Percentiles rank a stretch among this genome's conserved stretches.
These are phyloP conservation scores for Calonectria fujianensis DNA, from an alignment of 2,329 filamentous ascomycete genomes.

Conservation along the genomic window DNA sequence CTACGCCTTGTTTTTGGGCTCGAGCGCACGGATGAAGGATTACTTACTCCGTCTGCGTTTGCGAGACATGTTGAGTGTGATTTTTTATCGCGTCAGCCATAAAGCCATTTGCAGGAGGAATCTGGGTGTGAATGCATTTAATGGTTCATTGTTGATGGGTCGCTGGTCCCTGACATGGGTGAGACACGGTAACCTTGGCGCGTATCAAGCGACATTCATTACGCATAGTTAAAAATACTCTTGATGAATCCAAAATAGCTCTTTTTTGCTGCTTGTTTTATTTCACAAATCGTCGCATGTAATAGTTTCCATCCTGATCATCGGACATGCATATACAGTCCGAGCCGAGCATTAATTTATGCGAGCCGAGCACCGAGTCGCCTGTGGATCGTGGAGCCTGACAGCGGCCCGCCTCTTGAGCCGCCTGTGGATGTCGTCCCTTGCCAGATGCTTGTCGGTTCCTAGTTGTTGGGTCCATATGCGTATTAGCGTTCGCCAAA, in stretches of 20 bases:
- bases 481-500: constrained; percentile 33
- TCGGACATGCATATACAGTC: constrained; percentile 25
- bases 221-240: background rate
- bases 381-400: background rate
- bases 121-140: constrained; percentile 31
- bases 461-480: constrained; percentile 33
- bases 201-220: constrained; percentile 27
- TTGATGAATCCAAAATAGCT: background rate
- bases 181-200: constrained; percentile 21
- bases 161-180: constrained; percentile 27
- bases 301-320: background rate
- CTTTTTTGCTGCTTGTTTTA: background rate
- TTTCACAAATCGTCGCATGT: background rate
- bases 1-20: constrained; percentile 45
- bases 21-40: constrained; percentile 29
- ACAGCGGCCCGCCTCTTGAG: constrained; percentile 46
- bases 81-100: background rate
- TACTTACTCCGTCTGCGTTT: background rate
- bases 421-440: constrained; percentile 41
- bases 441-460: constrained; percentile 37
- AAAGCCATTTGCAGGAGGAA: background rate
- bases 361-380: constrained; percentile 37
- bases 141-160: constrained; percentile 26
- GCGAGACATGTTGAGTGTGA: too few species aligned
- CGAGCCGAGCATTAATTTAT: constrained; percentile 35